Percentiles rank a stretch among this genome's conserved stretches.
Conservation (phyloP, 805 yeast genomes). For the Metschnikowia kofuensis region DNA sequence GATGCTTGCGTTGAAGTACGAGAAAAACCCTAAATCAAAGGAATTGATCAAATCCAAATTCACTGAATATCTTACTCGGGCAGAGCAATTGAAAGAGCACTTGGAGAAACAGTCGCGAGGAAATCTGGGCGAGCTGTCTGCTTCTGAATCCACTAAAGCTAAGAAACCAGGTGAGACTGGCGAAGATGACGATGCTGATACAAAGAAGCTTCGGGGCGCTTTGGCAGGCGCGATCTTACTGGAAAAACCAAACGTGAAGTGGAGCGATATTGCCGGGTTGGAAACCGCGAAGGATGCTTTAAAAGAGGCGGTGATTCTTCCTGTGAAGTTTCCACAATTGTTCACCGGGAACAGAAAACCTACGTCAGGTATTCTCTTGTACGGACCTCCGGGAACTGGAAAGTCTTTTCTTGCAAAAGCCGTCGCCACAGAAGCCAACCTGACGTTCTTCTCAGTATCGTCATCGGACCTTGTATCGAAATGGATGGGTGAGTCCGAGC, state of each 20-base stretch:
- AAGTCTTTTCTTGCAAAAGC: conserved; percentile 96
- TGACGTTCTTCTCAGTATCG: conserved; percentile 95
- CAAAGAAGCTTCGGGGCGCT: conserved; percentile 87
- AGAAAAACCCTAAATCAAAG: conserved; percentile 85
- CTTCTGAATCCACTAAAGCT: conserved; percentile 57
- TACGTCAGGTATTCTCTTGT: conserved; percentile 77
- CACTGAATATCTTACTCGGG: conserved; percentile 86
- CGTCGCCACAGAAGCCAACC: conserved; percentile 97
- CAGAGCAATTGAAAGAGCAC: conserved; percentile 90
- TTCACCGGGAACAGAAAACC: conserved; percentile 95
- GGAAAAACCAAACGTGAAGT: conserved; percentile 87
- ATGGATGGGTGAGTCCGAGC: conserved; percentile 99
- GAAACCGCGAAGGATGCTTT: conserved; percentile 94
- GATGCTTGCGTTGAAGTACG: conserved; percentile 91
- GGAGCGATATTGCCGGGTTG: conserved; percentile 96
- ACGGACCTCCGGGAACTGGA: conserved; percentile 89
- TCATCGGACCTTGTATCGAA: conserved; percentile 94
- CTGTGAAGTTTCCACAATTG: conserved; percentile 93
- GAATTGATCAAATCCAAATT: conserved; percentile 85
- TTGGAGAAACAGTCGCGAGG: conserved; percentile 59
- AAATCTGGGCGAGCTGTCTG: conserved; percentile 47
- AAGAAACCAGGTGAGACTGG: conserved; percentile 47
- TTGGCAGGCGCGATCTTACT: conserved; percentile 86
- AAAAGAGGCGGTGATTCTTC: conserved; percentile 95
- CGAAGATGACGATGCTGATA: conserved; percentile 73